Evolutionary conservation across 148 eudicot species (phyloP), one percentile per base, ranked within the genome.

Genomic region (Fagopyrum tataricum): DNA sequence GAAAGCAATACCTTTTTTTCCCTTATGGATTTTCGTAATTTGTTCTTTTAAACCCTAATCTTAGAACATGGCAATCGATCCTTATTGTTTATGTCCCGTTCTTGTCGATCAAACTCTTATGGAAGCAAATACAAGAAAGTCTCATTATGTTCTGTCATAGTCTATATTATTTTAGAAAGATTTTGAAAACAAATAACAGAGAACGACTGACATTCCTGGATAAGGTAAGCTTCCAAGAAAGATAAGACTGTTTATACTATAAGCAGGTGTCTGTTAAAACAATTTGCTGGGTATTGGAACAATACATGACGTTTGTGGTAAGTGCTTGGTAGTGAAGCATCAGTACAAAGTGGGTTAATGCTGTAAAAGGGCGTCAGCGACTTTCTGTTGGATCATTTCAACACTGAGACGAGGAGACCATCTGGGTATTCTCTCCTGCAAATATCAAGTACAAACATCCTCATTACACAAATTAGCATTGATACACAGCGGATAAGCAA

Each of bases 341-440:
- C 24, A 5, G 3, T 37, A 31, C 11, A 37, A 4, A 4, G 15
- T 64, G 44, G 44, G 43, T 64, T 15, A 64, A 31, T 64, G 69
- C 31, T 44, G 31, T 42, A 26, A 43, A 18, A 70, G 44, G 72
- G 88, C 91, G 18, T 87, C 91, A 26, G 87, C 87, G 58, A 91
- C 73, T 79, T 91, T 89, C 85, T 81, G 85, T 53, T 87, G 94
- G 70, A 91, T 75, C 56, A 86, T 80, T 80, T 86, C 97, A 13
- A 87, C 90, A 43, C 89, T 83, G 49, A 84, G 81, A 49, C 97
- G 97, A 51, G 97, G 97, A 66, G 97, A 91, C 44, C 89, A 78
- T 79, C 91, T 87, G 20, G 97, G 94, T 59, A 91, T 90, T 42
- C 75, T 81, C 81, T 83, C 94, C 97, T 91, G 87, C 84, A 86